Percentiles rank a stretch among this genome's conserved stretches.
Evolutionary conservation across 176 grass and related monocot species (phyloP).

Genomic region (Oryza glumipatula): DNA sequence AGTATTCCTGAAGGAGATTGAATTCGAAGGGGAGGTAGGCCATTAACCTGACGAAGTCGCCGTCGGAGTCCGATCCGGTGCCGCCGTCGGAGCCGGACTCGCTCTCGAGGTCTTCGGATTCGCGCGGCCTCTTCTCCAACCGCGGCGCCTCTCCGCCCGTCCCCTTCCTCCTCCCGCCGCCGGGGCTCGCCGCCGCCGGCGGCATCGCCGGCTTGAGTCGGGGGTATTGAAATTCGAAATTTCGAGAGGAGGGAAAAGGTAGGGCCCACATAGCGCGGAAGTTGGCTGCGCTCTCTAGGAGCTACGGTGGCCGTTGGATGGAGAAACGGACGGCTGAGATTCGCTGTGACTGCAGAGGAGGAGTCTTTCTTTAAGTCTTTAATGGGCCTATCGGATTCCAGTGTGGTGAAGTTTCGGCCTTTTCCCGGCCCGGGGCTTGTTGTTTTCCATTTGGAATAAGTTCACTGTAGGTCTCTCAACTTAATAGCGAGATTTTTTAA

Average conservation of each 20-base stretch:
- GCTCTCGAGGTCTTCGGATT: background rate
- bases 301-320: background rate
- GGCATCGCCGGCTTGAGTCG: background rate
- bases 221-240: conserved; percentile 9
- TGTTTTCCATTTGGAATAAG: too few species aligned
- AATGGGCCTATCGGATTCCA: too few species aligned
- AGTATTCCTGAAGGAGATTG: background rate
- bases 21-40: background rate
- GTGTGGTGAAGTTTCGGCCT: too few species aligned
- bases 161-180: conserved; percentile 4
- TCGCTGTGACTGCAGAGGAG: background rate
- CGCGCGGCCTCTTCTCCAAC: background rate
- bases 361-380: too few species aligned
- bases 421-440: too few species aligned
- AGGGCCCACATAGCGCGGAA: background rate
- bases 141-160: background rate
- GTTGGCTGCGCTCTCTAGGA: background rate
- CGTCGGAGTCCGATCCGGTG: conserved; percentile 25
- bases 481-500: too few species aligned
- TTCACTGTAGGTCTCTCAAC: too few species aligned
- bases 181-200: conserved; percentile 16
- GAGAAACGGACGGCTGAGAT: background rate
- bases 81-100: background rate
- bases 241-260: background rate
- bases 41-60: conserved; percentile 41